These are phyloP conservation scores for Camellia oleifera DNA, from an alignment of 179 eudicot species.

Conservation along the genomic window DNA sequence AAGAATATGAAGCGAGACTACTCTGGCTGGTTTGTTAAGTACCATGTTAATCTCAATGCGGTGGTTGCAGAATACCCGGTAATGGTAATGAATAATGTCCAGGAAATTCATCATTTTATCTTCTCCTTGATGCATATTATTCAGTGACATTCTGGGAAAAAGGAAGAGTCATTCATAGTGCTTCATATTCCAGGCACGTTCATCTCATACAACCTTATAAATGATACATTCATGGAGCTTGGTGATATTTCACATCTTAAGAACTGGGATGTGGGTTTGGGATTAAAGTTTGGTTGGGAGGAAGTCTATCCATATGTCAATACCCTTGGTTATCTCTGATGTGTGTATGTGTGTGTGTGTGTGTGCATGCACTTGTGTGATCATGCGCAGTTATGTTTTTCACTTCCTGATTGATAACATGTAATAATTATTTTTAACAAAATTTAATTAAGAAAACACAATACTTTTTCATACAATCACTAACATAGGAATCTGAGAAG, in stretches of 20 bases:
- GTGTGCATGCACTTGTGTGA: too few relatives aligned
- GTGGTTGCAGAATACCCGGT: not conserved
- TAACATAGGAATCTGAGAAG: too few relatives aligned
- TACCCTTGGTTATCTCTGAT: not conserved
- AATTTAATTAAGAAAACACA: too few relatives aligned
- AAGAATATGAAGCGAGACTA: not conserved
- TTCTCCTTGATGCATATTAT: not conserved
- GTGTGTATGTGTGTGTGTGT: not conserved
- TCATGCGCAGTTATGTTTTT: not conserved
- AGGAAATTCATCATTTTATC: not conserved
- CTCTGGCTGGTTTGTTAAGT: slow-evolving; percentile 6
- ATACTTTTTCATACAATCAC: too few relatives aligned
- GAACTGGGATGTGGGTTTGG: not conserved
- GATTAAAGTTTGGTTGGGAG: not conserved
- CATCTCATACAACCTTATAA: not conserved
- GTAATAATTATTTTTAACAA: too few relatives aligned
- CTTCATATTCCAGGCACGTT: not conserved
- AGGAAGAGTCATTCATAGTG: not conserved
- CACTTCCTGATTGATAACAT: not conserved
- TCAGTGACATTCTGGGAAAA: not conserved
- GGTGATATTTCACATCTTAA: not conserved
- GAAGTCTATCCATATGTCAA: not conserved
- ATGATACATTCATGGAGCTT: not conserved
- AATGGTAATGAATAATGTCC: not conserved
- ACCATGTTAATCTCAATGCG: slow-evolving; percentile 3